These are phyloP conservation scores for Diaporthe citri DNA, from an alignment of 2,329 filamentous ascomycete genomes.

Conservation along the genomic window DNA sequence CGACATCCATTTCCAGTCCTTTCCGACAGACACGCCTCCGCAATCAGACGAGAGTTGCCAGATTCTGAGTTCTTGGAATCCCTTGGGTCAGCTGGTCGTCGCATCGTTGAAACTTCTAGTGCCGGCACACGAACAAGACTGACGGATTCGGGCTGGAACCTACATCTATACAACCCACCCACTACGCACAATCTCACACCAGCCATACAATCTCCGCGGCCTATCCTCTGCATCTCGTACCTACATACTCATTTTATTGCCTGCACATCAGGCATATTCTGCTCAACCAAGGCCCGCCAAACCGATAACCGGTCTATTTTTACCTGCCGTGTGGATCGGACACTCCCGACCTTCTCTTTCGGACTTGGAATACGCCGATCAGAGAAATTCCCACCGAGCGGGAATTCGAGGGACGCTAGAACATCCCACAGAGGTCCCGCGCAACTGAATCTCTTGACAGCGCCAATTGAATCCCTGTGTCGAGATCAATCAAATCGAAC, in stretches of 20 bases:
- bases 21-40: slow-evolving; percentile 32
- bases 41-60: slow-evolving; percentile 33
- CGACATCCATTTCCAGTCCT: slow-evolving; percentile 33
- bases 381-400: neutral
- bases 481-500: slow-evolving; percentile 10
- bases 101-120: slow-evolving; percentile 32
- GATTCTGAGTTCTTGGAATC: slow-evolving; percentile 19
- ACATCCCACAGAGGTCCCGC: neutral
- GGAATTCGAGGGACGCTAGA: neutral
- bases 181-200: slow-evolving; percentile 17
- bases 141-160: slow-evolving; percentile 22
- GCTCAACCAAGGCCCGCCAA: slow-evolving; percentile 7
- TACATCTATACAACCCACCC: slow-evolving; percentile 18
- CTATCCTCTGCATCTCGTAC: slow-evolving; percentile 34
- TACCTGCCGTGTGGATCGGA: slow-evolving; percentile 23
- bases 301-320: slow-evolving; percentile 24
- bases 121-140: slow-evolving; percentile 8
- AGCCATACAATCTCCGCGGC: slow-evolving; percentile 15
- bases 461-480: slow-evolving; percentile 2
- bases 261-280: neutral
- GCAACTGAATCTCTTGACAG: neutral
- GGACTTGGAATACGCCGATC: slow-evolving; percentile 19
- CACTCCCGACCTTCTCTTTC: slow-evolving; percentile 17
- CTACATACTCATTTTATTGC: slow-evolving; percentile 7
- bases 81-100: slow-evolving; percentile 18